phyloP scores from a whole-genome alignment of 352 stramenopile genomes.

The Saprolegnia parasitica region DNA sequence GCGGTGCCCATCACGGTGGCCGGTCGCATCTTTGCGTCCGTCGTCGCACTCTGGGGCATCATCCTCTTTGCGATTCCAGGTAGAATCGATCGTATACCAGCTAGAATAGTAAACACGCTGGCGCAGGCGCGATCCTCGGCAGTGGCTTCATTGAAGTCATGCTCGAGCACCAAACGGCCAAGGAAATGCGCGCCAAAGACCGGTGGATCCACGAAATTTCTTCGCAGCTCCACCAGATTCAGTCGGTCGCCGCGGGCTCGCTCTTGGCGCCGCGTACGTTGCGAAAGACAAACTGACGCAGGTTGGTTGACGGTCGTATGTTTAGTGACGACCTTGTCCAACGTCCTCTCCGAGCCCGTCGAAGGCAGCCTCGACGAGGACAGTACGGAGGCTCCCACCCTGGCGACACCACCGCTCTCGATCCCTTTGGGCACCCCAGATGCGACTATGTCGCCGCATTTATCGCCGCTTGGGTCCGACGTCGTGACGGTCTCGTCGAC shows the following conservation, averaged over 20 bases:
- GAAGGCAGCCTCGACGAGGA: too few species aligned
- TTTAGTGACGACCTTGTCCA: background rate
- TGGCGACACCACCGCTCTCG: background rate
- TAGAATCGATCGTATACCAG: too few species aligned
- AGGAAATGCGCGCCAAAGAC: slow-evolving; percentile 10
- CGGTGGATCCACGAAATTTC: slow-evolving; percentile 16
- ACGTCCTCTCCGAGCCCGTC: background rate
- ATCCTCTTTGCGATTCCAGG: slow-evolving; percentile 80
- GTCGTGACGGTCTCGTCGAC: background rate
- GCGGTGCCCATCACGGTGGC: slow-evolving; percentile 69
- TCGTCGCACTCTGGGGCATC: slow-evolving; percentile 79
- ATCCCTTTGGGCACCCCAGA: background rate
- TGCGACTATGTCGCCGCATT: background rate
- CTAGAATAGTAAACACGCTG: too few species aligned
- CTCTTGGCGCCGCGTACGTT: background rate
- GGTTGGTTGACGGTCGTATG: too few species aligned
- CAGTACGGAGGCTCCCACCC: background rate
- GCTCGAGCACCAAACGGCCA: slow-evolving; percentile 58
- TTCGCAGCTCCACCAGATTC: background rate
- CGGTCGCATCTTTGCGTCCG: slow-evolving; percentile 64
- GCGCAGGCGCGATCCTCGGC: slow-evolving; percentile 50
- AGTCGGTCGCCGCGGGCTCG: slow-evolving; percentile 2
- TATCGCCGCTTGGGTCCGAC: background rate
- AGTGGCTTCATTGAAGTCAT: slow-evolving; percentile 81
- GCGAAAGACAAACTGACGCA: too few species aligned